A percentile compares a stretch with the other conserved stretches of the same genome.
These are phyloP conservation scores for Geotrichum histeridarum DNA, from an alignment of 1,139 yeast species.

Conservation along the genomic window DNA sequence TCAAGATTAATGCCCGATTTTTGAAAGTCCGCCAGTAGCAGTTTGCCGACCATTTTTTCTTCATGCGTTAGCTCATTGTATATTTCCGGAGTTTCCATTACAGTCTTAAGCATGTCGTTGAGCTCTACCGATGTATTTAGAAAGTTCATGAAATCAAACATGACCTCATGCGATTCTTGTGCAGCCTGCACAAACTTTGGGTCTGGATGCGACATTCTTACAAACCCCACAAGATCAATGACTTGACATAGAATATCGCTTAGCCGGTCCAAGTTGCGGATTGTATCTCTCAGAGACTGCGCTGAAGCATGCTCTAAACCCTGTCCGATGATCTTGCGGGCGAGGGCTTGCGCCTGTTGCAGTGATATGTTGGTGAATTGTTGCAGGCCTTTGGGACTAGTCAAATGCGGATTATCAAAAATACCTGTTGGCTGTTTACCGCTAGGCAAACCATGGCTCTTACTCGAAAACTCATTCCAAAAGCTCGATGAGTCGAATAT, in stretches of 20 bases:
- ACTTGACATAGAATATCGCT: constrained; percentile 89
- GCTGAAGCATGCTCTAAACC: constrained; percentile 35
- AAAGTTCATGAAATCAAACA: constrained; percentile 92
- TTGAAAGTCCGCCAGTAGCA: constrained; percentile 78
- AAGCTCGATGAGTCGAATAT: constrained; percentile 19
- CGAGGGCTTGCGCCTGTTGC: constrained; percentile 56
- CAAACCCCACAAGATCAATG: constrained; percentile 89
- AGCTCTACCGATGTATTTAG: constrained; percentile 79
- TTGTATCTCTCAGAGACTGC: constrained; percentile 42
- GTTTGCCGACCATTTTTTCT: constrained; percentile 76
- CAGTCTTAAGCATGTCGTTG: constrained; percentile 53
- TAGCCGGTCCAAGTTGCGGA: constrained; percentile 70
- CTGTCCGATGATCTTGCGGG: constrained; percentile 46
- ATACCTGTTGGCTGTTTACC: constrained; percentile 48
- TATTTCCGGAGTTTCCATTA: constrained; percentile 47
- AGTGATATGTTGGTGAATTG: constrained; percentile 64
- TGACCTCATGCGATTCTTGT: constrained; percentile 77
- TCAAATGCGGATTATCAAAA: constrained; percentile 64
- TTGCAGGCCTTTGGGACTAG: constrained; percentile 63
- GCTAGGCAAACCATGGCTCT: not conserved
- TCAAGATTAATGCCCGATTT: constrained; percentile 84
- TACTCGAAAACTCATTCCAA: constrained; percentile 12
- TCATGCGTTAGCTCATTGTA: constrained; percentile 50
- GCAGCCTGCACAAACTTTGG: constrained; percentile 68
- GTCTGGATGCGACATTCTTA: constrained; percentile 83